phyloP scores from a whole-genome alignment of 129 eudicot species.

The Pittosporum tobira region DNA sequence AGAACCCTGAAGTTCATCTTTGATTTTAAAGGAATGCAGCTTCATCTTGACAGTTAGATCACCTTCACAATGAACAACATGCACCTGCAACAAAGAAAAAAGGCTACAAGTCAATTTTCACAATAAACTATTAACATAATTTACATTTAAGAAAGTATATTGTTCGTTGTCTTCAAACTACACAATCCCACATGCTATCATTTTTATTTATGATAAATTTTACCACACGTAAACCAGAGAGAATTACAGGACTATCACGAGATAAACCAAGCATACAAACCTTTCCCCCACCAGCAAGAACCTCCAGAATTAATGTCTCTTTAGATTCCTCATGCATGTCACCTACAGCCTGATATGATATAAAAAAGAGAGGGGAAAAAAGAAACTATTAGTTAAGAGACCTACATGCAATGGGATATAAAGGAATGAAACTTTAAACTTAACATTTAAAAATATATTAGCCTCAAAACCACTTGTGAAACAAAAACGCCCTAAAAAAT shows the following conservation, averaged over 20 bases:
- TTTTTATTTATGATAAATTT: too few relatives aligned
- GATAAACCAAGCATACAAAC: conserved; percentile 30
- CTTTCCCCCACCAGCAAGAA: conserved; percentile 96
- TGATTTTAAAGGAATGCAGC: conserved; percentile 68
- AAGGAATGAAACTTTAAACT: background rate
- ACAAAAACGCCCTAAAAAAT: conserved; percentile 3
- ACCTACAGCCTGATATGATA: conserved; percentile 39
- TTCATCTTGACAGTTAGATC: conserved; percentile 74
- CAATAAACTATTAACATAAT: too few relatives aligned
- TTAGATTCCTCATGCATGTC: conserved; percentile 31
- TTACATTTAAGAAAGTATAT: too few relatives aligned
- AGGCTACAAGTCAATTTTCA: background rate
- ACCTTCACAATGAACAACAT: conserved; percentile 51
- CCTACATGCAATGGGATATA: background rate
- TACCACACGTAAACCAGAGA: background rate
- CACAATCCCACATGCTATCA: background rate
- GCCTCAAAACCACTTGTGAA: conserved; percentile 2
- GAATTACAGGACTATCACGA: background rate
- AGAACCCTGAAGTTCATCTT: conserved; percentile 73
- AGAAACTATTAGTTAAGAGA: background rate
- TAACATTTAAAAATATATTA: background rate
- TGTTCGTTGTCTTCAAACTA: background rate
- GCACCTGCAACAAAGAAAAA: conserved; percentile 46
- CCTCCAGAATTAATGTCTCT: conserved; percentile 65
- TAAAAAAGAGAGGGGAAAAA: conserved; percentile 1